phyloP scores from a whole-genome alignment of 345 rosid genomes.

The Eucalyptus pauciflora region DNA sequence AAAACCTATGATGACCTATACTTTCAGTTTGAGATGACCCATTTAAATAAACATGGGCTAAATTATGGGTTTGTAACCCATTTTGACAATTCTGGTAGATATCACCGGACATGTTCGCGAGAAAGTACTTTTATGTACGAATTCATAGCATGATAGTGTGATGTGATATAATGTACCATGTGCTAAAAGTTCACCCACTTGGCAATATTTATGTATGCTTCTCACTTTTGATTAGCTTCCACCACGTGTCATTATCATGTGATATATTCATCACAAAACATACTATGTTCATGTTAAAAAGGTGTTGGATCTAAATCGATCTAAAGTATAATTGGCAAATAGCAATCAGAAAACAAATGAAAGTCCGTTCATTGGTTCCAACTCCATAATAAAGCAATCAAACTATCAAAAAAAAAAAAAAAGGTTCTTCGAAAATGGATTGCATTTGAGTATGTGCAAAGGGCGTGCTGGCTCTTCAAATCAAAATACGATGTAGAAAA shows the following conservation, averaged over 20 bases:
- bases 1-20: not conserved
- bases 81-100: accelerated
- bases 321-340: not conserved
- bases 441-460: not conserved
- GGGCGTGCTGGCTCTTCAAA: accelerated
- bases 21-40: not conserved
- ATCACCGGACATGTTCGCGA: accelerated
- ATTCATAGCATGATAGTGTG: accelerated
- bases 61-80: not conserved
- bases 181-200: accelerated
- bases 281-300: not conserved
- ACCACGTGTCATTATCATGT: accelerated
- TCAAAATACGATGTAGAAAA: not conserved
- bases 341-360: not conserved
- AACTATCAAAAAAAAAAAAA: not conserved
- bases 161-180: accelerated
- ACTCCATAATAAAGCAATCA: not conserved
- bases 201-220: too few species aligned
- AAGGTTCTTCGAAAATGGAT: not conserved
- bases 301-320: too few species aligned
- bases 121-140: accelerated
- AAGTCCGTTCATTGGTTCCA: not conserved
- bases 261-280: not conserved
- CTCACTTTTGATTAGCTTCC: not conserved
- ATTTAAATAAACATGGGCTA: too few species aligned